Percentiles rank a stretch among this genome's conserved stretches.
phyloP scores from a whole-genome alignment of 2,329 filamentous ascomycete genomes.

The Coniochaeta sp. region DNA sequence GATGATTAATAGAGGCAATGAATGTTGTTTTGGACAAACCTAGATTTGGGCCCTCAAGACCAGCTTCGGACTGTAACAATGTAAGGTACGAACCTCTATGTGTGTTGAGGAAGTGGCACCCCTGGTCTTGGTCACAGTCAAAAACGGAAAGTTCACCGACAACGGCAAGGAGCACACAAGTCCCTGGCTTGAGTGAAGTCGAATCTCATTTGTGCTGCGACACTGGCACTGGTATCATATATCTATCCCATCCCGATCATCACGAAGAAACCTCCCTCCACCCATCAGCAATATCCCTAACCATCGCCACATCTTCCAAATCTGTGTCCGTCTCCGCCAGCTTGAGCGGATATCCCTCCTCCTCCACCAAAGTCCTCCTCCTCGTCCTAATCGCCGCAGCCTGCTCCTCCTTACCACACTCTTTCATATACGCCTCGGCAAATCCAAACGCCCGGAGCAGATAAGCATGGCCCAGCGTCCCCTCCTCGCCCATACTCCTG shows the following conservation, averaged over 20 bases:
- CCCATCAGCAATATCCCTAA: slow-evolving; percentile 40
- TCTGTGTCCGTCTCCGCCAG: background rate
- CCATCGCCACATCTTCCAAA: slow-evolving; percentile 16
- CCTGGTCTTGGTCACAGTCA: no score
- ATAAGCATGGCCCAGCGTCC: slow-evolving; percentile 15
- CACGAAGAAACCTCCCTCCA: slow-evolving; percentile 14
- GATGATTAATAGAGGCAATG: no score
- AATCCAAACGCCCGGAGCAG: slow-evolving; percentile 20
- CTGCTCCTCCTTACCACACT: slow-evolving; percentile 26
- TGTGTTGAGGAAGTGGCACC: no score
- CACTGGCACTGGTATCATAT: no score
- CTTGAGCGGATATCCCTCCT: background rate
- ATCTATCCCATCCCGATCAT: background rate
- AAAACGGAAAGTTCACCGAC: no score
- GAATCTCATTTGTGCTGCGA: no score
- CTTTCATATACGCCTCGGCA: slow-evolving; percentile 42
- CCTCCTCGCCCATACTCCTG: slow-evolving; percentile 21
- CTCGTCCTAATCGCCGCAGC: slow-evolving; percentile 22
- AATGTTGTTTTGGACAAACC: no score
- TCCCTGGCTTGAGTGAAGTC: no score
- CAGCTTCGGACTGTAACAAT: no score
- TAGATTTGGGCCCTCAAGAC: no score
- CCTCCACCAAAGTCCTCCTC: slow-evolving; percentile 14
- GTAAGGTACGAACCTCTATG: no score
- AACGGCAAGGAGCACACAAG: no score